These are phyloP conservation scores for Fraxinus pennsylvanica DNA, from an alignment of 257 asterid genomes.

Conservation along the genomic window DNA sequence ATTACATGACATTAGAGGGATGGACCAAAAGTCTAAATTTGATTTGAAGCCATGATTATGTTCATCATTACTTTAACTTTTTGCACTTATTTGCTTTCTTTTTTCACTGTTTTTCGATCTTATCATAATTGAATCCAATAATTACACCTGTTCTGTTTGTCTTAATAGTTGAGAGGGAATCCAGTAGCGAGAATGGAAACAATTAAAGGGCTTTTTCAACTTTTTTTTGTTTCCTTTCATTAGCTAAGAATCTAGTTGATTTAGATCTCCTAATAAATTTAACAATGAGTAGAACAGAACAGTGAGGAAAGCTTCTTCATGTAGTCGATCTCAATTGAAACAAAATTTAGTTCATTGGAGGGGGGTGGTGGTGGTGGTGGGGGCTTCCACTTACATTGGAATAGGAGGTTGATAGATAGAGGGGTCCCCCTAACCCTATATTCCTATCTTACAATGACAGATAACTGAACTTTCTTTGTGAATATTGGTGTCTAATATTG, in stretches of 20 bases:
- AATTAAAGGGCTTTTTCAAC: background rate
- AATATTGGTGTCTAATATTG: constrained; percentile 20
- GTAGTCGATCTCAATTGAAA: background rate
- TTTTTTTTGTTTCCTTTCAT: no score
- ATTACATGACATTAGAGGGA: constrained; percentile 34
- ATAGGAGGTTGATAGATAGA: no score
- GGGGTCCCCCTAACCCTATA: no score
- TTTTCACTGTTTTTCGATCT: constrained; percentile 21
- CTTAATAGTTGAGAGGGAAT: background rate
- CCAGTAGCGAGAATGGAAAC: background rate
- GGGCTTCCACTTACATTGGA: no score
- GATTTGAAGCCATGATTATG: no score
- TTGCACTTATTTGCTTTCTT: constrained; percentile 22
- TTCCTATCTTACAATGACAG: no score
- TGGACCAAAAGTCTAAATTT: constrained; percentile 39
- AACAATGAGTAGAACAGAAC: background rate
- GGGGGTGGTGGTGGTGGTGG: no score
- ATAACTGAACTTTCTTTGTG: constrained; percentile 1
- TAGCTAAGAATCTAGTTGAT: background rate
- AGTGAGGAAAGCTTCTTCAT: background rate
- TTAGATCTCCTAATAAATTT: no score
- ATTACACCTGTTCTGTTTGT: constrained; percentile 5
- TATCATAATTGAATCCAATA: constrained; percentile 27
- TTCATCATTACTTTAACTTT: background rate
- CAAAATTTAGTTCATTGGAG: background rate